Conservation (phyloP, 2,329 filamentous ascomycete genomes). For the Diaporthe aspalathi region DNA sequence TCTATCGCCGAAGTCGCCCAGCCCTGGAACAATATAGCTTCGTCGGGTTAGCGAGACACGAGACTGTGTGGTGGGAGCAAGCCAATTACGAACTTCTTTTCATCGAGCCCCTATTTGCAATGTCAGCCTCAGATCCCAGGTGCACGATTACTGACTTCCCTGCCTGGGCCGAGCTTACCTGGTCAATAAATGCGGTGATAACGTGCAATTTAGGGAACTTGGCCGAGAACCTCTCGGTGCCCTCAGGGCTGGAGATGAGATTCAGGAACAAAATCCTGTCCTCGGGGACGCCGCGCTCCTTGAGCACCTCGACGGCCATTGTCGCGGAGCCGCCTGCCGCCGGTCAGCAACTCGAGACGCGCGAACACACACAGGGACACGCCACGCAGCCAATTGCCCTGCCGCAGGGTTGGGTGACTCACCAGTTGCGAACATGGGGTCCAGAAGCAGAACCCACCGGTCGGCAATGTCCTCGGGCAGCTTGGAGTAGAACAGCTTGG, state of each 20-base stretch:
- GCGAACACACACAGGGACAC: no score
- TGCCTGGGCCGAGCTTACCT: conserved; percentile 58
- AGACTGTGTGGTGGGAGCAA: not conserved
- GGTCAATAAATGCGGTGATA: conserved; percentile 95
- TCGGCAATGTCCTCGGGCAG: conserved; percentile 92
- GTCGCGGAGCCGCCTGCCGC: conserved; percentile 86
- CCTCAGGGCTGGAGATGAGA: conserved; percentile 95
- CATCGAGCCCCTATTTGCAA: conserved; percentile 79
- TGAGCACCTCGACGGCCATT: conserved; percentile 95
- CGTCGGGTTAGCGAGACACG: conserved; percentile 50
- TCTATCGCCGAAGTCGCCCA: conserved; percentile 95
- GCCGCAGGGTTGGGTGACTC: conserved; percentile 44
- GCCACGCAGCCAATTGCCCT: not conserved
- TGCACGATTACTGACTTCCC: not conserved
- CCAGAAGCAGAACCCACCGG: conserved; percentile 91
- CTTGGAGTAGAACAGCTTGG: conserved; percentile 98
- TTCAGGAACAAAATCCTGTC: conserved; percentile 97
- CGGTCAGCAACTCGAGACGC: conserved; percentile 16
- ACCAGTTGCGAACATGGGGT: conserved; percentile 99
- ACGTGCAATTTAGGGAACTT: conserved; percentile 91
- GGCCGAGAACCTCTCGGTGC: conserved; percentile 87
- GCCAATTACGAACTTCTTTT: conserved; percentile 82
- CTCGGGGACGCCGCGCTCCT: conserved; percentile 89
- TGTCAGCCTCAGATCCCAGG: conserved; percentile 42
- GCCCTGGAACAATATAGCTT: conserved; percentile 93